A percentile compares a stretch with the other conserved stretches of the same genome.
Conservation (phyloP, 2,329 filamentous ascomycete genomes). For the Fusarium tupiense region DNA sequence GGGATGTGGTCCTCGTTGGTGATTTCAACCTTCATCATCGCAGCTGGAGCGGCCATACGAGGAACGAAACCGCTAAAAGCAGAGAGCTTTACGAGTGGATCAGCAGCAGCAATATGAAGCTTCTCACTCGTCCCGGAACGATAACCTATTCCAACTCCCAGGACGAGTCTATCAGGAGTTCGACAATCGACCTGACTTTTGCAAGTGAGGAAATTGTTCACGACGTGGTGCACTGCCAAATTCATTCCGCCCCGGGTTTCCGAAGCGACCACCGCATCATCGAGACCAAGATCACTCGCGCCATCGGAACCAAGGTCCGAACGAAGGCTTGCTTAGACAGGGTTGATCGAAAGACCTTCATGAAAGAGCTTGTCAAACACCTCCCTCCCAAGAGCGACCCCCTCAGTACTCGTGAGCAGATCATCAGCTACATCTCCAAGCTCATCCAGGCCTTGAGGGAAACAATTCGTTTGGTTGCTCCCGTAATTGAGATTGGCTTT, state of each 20-base stretch:
- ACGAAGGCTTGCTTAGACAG: background rate
- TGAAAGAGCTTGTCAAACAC: rapidly evolving
- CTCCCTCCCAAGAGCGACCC: rapidly evolving
- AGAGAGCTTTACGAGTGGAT: background rate
- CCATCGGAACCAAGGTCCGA: background rate
- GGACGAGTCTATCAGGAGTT: background rate
- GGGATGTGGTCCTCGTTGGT: background rate
- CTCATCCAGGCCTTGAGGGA: background rate
- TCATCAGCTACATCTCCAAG: background rate
- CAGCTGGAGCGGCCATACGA: background rate
- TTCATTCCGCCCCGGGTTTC: background rate
- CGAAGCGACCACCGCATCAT: background rate
- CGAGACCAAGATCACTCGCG: background rate
- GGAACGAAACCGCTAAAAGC: background rate
- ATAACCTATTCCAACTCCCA: background rate
- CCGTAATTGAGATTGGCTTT: background rate
- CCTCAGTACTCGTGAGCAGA: background rate
- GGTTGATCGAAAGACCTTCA: background rate
- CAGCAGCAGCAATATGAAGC: background rate
- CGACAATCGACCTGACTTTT: background rate
- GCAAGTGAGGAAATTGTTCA: background rate
- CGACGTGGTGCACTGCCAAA: background rate
- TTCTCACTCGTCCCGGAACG: background rate
- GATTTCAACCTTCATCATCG: background rate
- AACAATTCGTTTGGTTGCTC: background rate